Conservation (phyloP, 108 stramenopile species). For the Skeletonema marinoi region DNA sequence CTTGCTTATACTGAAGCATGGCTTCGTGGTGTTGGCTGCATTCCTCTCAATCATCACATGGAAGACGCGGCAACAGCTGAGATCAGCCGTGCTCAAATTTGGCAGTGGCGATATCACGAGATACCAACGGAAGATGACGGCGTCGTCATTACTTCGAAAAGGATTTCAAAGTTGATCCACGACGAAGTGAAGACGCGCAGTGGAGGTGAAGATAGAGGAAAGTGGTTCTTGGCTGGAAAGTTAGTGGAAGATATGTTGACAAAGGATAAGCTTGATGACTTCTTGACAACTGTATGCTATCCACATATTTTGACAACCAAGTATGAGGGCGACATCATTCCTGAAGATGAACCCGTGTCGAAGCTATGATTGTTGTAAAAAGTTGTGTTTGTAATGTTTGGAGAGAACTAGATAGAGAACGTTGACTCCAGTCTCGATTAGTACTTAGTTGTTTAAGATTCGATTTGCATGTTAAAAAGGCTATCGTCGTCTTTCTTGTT, state of each 20-base stretch:
- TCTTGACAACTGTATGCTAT: slow-evolving; percentile 85
- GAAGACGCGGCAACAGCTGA: slow-evolving; percentile 97
- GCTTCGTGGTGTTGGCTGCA: slow-evolving; percentile 93
- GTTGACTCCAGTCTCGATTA: not conserved
- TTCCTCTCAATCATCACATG: slow-evolving; percentile 91
- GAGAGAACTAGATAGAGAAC: not conserved
- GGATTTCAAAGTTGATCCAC: slow-evolving; percentile 66
- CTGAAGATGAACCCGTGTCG: slow-evolving; percentile 47
- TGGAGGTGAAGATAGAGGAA: slow-evolving; percentile 56
- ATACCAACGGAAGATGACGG: slow-evolving; percentile 77
- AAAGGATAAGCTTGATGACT: slow-evolving; percentile 79
- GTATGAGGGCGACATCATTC: slow-evolving; percentile 59
- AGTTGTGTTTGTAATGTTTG: not conserved
- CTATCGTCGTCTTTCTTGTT: slow-evolving; percentile 10
- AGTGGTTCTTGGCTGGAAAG: slow-evolving; percentile 82
- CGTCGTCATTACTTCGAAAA: slow-evolving; percentile 55
- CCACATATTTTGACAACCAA: slow-evolving; percentile 81
- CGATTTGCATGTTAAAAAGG: not conserved
- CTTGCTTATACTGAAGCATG: slow-evolving; percentile 93
- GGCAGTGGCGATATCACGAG: slow-evolving; percentile 86
- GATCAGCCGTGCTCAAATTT: slow-evolving; percentile 92
- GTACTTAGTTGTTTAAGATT: not conserved
- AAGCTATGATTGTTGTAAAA: slow-evolving; percentile 16
- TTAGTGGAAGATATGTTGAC: slow-evolving; percentile 86
- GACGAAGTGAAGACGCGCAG: slow-evolving; percentile 60